Conservation (phyloP, 2,329 filamentous ascomycete species). For the Furcasterigmium furcatum region DNA sequence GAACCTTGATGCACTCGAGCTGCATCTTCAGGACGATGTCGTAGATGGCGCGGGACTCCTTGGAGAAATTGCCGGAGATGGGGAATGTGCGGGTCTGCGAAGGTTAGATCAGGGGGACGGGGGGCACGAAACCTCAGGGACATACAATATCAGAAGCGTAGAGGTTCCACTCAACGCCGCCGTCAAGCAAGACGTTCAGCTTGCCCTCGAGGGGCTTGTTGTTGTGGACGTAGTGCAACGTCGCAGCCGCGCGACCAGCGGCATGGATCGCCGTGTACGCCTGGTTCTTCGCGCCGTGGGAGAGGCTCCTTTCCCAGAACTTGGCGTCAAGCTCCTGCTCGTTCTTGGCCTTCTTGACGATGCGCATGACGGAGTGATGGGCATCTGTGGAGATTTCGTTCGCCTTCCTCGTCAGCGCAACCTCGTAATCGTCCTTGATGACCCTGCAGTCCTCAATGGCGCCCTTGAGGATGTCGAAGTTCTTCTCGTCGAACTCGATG, state of each 20-base stretch:
- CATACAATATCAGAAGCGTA: slow-evolving; percentile 64
- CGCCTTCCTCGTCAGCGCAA: slow-evolving; percentile 76
- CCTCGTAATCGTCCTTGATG: slow-evolving; percentile 81
- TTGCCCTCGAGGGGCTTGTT: slow-evolving; percentile 66
- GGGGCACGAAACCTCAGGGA: not conserved
- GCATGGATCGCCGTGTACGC: slow-evolving; percentile 88
- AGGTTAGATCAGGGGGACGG: slow-evolving; percentile 34
- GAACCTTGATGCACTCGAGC: slow-evolving; percentile 66
- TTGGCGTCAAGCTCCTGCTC: slow-evolving; percentile 81
- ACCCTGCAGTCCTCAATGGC: slow-evolving; percentile 68
- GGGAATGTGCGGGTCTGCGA: slow-evolving; percentile 80
- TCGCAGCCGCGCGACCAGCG: slow-evolving; percentile 74
- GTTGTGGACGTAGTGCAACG: slow-evolving; percentile 85
- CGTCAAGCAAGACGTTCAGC: slow-evolving; percentile 79
- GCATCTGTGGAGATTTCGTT: slow-evolving; percentile 69
- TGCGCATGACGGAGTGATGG: slow-evolving; percentile 59
- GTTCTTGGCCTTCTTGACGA: slow-evolving; percentile 63
- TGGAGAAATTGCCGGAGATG: slow-evolving; percentile 66
- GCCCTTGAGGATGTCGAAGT: slow-evolving; percentile 47
- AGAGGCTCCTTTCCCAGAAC: slow-evolving; percentile 75
- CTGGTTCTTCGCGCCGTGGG: slow-evolving; percentile 74
- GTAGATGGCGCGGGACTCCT: slow-evolving; percentile 73
- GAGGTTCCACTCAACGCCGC: slow-evolving; percentile 72
- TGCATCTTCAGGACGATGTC: slow-evolving; percentile 87
- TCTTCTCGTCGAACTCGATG: slow-evolving; percentile 47